Base-by-base conservation (phyloP, 2,329 filamentous ascomycete species). In the Claviceps maximensis region DNA sequence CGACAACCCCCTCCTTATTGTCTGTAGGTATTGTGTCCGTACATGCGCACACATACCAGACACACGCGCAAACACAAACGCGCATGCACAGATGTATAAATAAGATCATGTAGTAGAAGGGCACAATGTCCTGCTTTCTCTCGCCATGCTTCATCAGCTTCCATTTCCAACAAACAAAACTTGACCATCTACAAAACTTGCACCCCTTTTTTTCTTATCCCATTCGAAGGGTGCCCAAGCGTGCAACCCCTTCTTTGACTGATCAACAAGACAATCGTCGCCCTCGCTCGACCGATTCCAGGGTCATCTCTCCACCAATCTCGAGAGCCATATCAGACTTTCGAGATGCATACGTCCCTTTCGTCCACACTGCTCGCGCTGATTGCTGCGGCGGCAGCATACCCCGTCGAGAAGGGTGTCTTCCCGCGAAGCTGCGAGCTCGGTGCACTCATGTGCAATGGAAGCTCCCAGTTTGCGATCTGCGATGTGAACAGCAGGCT, bases 381-480 rank as follows among this genome's bases (percentile, higher is more conserved):
- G 17, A n/a, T 46, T 7, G 47, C 31, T n/a, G 31, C 52, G 4
- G 52, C 41, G 8, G 42, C 52, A 9, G 52, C 52, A 15, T 53
- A 46, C 33, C 52, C 52, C 10, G 47, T 29, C 41, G 41, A 25
- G 23, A n/a, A 17, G 3, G 15, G 13, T 19, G 10, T 53, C 23
- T 29, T 15, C 27, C 29, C 31, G 4, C 47, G 41, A 15, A 21
- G 10, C n/a, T 53, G 52, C 33, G 31, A 33, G 19, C 52, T 33
- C 21, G 52, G 52, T 17, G 21, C 47, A 9, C 33, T 53, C 19
- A 31, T 53, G 15, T 53, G 52, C 47, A 40, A 53, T n/a, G 52
- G 52, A 41, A 33, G 8, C 31, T 19, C 10, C 21, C 17, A n/a
- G 47, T 53, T 53, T 33, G 52, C 36, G 12, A 19, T 53, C 10